Base-by-base conservation (phyloP, 1,284 basidiomycete species). In the Flammula alnicola region DNA sequence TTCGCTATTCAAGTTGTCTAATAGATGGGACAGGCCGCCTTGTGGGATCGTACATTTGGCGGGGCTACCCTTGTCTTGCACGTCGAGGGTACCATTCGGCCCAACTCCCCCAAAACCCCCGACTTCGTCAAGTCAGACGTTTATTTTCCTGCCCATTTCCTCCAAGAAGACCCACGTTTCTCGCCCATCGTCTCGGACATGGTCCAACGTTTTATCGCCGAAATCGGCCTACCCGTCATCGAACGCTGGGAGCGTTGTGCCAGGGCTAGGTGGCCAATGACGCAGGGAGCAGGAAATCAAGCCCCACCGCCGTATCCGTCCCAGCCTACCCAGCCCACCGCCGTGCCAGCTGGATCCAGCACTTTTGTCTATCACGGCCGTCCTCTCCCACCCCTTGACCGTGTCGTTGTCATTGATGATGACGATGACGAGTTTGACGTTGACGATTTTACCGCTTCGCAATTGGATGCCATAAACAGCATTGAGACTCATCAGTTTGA, bases 21-120 rank as follows among this genome's bases (percentile, higher is more conserved):
- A 12, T 8, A 3, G 16, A 32, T 32, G 30, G 4, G 10, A 3
- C 22, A 49, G 47, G 47, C 40, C 9, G 32, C 47, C 17, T 26
- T 49, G 12, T 27, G 17, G 17, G 47, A 49, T 29, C 11, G 25
- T 16, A 23, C 47, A 2, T 49, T 49, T 41, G 47, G 42, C 9
- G 47, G 47, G 1, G 14, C 49, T n/a, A 50, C 49, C 19, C 19
- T 50, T 4, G 31, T 50, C 17, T 19, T 50, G 10, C 36, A 44
- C 17, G 27, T 44, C 22, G 35, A 39, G 3, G 42, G 39, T 4
- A 30, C 42, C 2, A 44, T 43, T 10, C 19, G 17, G 6, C 49
- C 49, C 5, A 26, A 26, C 11, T 22, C 49, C n/a, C 49, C 49
- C 4, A 40, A 20, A 11, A 3, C 4, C 2, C 25, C 35, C 14